A percentile compares a stretch with the other conserved stretches of the same genome.
Evolutionary conservation across 805 yeast genomes (phyloP).

Genomic region (Spencermartinsiella europaea): DNA sequence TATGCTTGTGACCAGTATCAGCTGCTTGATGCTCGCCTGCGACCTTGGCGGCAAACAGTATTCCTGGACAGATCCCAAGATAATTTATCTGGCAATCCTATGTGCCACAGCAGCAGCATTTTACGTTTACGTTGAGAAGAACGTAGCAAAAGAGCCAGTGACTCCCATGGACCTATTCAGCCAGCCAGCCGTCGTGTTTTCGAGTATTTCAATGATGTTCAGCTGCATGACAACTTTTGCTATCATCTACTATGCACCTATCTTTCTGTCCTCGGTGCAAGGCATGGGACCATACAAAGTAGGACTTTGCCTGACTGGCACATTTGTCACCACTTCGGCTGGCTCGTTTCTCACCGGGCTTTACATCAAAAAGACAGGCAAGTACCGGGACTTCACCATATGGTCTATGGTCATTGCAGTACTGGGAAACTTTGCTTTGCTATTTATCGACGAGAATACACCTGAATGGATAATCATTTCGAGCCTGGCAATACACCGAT

Average conservation of each 20-base stretch:
- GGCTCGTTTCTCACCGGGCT: slow-evolving; percentile 67
- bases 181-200: slow-evolving; percentile 56
- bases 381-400: slow-evolving; percentile 47
- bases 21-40: slow-evolving; percentile 57
- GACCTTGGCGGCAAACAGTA: slow-evolving; percentile 59
- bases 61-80: slow-evolving; percentile 41
- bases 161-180: slow-evolving; percentile 56
- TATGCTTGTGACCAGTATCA: slow-evolving; percentile 52
- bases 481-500: slow-evolving; percentile 50
- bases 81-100: slow-evolving; percentile 32
- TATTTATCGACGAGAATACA: slow-evolving; percentile 20
- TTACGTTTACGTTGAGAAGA: slow-evolving; percentile 50
- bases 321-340: slow-evolving; percentile 60
- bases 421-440: slow-evolving; percentile 42
- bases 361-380: slow-evolving; percentile 64
- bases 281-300: slow-evolving; percentile 50
- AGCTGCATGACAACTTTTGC: slow-evolving; percentile 64
- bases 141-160: slow-evolving; percentile 57
- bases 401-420: slow-evolving; percentile 40
- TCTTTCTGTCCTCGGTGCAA: slow-evolving; percentile 54
- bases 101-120: slow-evolving; percentile 33
- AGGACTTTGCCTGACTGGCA: slow-evolving; percentile 46
- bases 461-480: slow-evolving; percentile 21
- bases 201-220: slow-evolving; percentile 66
- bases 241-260: slow-evolving; percentile 63